Base-by-base conservation (phyloP, 2,329 filamentous ascomycete species). In the Xylaria sp. region DNA sequence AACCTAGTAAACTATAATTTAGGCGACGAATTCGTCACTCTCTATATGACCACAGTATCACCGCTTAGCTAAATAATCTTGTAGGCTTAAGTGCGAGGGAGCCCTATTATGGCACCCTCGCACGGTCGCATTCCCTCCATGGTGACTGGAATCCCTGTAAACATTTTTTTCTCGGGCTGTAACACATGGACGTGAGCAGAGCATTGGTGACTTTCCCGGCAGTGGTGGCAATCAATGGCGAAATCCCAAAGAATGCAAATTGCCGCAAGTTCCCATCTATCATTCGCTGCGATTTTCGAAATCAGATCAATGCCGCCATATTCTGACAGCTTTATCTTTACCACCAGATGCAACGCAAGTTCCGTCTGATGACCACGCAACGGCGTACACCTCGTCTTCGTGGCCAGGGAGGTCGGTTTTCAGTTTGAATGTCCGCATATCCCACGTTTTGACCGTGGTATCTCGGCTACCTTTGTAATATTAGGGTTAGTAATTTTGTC, bases 321-420 rank as follows among this genome's bases (percentile, higher is more conserved):
- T 80, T 73, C 89, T 84, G 23, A 92, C 88, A 2, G 89, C 89
- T 80, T 97, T 98, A 80, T 99, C 96, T 79, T 95, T 95, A 10
- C 96, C 96, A 64, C 94, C 96, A 79, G 94, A 97, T 20, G 91
- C 94, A 18, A 98, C 94, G 75, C 91, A 90, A 74, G 93, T 88
- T 9, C 96, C 96, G 79, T 98, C 94, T 0, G 94, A 91, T 74
- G 92, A 94, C 96, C 95, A 98, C 79, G 98, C 95, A 0, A 98
- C 94, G 80, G 70, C 72, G 41, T 72, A 74, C 0, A 74, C 80
- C 44, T 74, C 73, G 13, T 74, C 73, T 62, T 73, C 72, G 56
- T 74, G 73, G 12, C 73, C 73, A 4, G 73, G 73, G 1, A 74
- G 58, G 54, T 74, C 72, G 18, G 65, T 72, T 50, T 70, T 71